Evolutionary conservation across 208 protist species (phyloP).

Genomic region (Borovskyia barvae): DNA sequence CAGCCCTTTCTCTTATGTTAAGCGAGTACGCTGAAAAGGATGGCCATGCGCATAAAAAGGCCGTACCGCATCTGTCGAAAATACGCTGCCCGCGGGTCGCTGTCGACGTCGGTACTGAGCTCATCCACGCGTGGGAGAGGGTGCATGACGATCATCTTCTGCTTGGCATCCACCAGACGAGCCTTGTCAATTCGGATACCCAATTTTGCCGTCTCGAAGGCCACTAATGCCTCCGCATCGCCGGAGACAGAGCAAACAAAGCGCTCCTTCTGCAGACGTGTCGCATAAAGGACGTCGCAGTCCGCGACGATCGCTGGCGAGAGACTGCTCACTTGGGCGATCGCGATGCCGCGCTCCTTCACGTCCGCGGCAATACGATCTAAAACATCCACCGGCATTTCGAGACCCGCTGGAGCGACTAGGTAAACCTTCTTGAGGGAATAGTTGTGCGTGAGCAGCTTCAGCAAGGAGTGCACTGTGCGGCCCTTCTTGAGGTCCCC

Average conservation of each 20-base stretch:
- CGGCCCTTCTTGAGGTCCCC: slow-evolving; percentile 98
- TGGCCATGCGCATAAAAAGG: slow-evolving; percentile 98
- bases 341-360: slow-evolving; percentile 33
- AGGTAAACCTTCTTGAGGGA: slow-evolving; percentile 83
- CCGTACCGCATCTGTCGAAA: slow-evolving; percentile 98
- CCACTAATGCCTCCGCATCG: slow-evolving; percentile 53
- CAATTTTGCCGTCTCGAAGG: slow-evolving; percentile 88
- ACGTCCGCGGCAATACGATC: slow-evolving; percentile 47
- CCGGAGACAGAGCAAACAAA: slow-evolving; percentile 61
- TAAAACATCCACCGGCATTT: slow-evolving; percentile 90
- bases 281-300: slow-evolving; percentile 97
- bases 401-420: slow-evolving; percentile 84
- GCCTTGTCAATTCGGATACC: slow-evolving; percentile 71
- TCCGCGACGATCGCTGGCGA: slow-evolving; percentile 63
- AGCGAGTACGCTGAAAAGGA: slow-evolving; percentile 90
- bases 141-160: slow-evolving; percentile 97
- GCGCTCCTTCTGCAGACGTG: slow-evolving; percentile 97
- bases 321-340: slow-evolving; percentile 27
- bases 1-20: slow-evolving; percentile 4
- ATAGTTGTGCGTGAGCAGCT: slow-evolving; percentile 90
- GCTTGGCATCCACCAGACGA: slow-evolving; percentile 66
- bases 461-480: slow-evolving; percentile 95
- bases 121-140: slow-evolving; percentile 97
- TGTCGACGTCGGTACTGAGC: slow-evolving; percentile 91
- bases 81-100: slow-evolving; percentile 96